Evolutionary conservation across 441 rosid genomes (phyloP).

Genomic region (Codiaeum variegatum): DNA sequence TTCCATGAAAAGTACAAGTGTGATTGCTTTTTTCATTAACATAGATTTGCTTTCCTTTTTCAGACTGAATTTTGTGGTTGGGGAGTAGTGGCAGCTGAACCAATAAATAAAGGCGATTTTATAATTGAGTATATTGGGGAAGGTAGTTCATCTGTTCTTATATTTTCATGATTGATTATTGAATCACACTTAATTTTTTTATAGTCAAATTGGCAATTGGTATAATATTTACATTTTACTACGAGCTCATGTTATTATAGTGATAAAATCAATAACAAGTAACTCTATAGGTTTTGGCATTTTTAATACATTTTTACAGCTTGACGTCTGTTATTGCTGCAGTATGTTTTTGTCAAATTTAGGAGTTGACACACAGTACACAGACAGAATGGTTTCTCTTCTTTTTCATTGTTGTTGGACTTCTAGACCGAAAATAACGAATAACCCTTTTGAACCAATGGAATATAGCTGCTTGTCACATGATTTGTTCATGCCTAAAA

Average conservation of each 20-base stretch:
- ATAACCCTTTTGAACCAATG: no score
- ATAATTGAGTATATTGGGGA: conserved; percentile 92
- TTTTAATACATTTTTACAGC: not conserved
- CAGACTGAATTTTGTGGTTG: conserved; percentile 94
- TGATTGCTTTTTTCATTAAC: conserved; percentile 2
- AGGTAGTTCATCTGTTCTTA: conserved; percentile 44
- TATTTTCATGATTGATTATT: not conserved
- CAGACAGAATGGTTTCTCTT: not conserved
- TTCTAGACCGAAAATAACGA: no score
- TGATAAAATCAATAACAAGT: not conserved
- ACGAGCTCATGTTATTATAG: not conserved
- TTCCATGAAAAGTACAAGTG: conserved; percentile 4
- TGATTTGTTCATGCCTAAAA: no score
- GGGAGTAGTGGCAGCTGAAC: conserved; percentile 91
- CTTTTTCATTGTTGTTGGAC: not conserved
- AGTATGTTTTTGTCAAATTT: not conserved
- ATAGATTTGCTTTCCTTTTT: conserved; percentile 22
- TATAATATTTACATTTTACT: not conserved
- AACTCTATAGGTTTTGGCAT: no score
- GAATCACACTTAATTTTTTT: conserved; percentile 1
- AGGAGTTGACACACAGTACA: not conserved
- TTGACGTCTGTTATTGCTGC: not conserved
- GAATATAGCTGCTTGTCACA: no score
- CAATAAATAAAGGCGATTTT: conserved; percentile 70
- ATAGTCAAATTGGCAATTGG: not conserved